These are phyloP conservation scores for Ceratocystis huliohia DNA, from an alignment of 2,329 filamentous ascomycete species.

Conservation along the genomic window DNA sequence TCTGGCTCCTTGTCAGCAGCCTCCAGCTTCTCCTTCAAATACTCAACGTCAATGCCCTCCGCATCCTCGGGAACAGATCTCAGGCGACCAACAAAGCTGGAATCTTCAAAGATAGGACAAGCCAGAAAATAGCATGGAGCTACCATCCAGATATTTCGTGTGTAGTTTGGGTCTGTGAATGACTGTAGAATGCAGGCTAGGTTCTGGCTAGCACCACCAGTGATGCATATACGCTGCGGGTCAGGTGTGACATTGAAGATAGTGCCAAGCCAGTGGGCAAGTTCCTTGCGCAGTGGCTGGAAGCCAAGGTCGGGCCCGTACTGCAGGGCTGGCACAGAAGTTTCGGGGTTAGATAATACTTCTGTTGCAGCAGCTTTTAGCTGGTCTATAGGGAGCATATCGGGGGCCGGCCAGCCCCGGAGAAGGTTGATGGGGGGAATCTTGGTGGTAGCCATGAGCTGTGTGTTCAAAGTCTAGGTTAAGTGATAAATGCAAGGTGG, in stretches of 20 bases:
- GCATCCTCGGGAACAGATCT: constrained; percentile 63
- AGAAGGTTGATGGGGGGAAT: constrained; percentile 47
- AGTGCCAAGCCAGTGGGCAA: constrained; percentile 55
- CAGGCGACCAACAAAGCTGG: constrained; percentile 56
- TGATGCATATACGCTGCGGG: constrained; percentile 58
- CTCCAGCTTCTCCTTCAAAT: constrained; percentile 26
- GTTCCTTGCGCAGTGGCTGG: constrained; percentile 50
- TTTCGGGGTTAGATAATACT: constrained; percentile 46
- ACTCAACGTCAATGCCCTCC: constrained; percentile 59
- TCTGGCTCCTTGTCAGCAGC: constrained; percentile 24
- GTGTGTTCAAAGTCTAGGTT: too few species aligned
- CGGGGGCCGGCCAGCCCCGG: constrained; percentile 52
- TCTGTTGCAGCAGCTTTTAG: constrained; percentile 48
- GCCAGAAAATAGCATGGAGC: constrained; percentile 76
- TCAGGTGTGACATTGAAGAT: constrained; percentile 26
- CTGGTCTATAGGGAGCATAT: constrained; percentile 51
- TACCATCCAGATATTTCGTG: constrained; percentile 64
- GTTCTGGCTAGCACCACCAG: constrained; percentile 75
- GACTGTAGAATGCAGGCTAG: constrained; percentile 64
- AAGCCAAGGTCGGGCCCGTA: constrained; percentile 73
- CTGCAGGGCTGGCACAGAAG: constrained; percentile 52
- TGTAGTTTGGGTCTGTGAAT: constrained; percentile 67
- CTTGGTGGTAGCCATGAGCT: constrained; percentile 25
- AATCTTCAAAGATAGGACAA: constrained; percentile 73
- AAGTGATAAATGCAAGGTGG: background rate